These are phyloP conservation scores for Polytrichum formosum DNA, from an alignment of 225 moss, liverwort and hornwort species.

Conservation along the genomic window DNA sequence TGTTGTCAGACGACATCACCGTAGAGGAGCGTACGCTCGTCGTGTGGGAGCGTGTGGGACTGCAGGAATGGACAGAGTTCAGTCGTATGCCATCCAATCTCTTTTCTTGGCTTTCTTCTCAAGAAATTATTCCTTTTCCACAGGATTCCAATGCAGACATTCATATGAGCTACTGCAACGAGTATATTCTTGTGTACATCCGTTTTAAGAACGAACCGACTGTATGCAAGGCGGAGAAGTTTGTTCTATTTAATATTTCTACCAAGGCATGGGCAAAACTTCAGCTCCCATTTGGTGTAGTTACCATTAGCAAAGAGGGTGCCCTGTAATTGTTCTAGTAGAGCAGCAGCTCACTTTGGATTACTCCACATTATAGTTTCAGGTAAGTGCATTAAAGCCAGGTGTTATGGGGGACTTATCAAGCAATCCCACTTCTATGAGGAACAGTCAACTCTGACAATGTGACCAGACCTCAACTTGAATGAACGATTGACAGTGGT, in stretches of 20 bases:
- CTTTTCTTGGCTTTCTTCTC: background rate
- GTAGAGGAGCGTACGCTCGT: background rate
- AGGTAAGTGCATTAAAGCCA: no score
- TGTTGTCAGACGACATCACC: background rate
- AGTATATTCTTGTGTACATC: background rate
- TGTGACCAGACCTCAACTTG: no score
- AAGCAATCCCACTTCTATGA: no score
- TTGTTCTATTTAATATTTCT: conserved; percentile 1
- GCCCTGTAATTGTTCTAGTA: no score
- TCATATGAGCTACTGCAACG: background rate
- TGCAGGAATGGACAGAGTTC: background rate
- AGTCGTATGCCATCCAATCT: background rate
- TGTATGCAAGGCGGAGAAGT: background rate
- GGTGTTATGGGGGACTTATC: no score
- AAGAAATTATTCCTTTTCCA: background rate
- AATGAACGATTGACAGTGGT: no score
- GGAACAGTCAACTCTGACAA: no score
- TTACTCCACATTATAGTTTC: no score
- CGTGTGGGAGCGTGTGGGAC: background rate
- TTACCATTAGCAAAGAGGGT: background rate
- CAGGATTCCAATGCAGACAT: background rate
- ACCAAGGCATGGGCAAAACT: conserved; percentile 31
- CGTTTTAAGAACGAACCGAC: background rate
- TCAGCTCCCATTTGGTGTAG: conserved; percentile 16
- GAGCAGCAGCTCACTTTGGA: no score